Base-by-base conservation (phyloP, 192 early-diverging fungal species). In the Gaertneriomyces sp. region DNA sequence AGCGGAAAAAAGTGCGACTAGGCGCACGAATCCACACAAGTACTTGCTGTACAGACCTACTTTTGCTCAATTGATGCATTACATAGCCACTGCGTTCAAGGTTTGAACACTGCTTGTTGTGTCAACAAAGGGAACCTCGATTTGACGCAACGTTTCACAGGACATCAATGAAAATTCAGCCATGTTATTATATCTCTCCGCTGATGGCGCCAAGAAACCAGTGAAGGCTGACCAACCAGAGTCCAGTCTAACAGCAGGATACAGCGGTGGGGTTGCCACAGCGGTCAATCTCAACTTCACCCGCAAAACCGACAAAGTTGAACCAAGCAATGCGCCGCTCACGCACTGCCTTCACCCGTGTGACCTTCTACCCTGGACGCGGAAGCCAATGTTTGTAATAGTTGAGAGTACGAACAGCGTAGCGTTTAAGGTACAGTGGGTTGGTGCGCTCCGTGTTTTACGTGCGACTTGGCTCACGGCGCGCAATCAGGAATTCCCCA, bases 311-410 rank as follows among this genome's bases (percentile, higher is more conserved):
- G 89, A 92, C 25, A 89, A 87, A 44, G 55, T 65, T 61, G 70
- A 88, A 66, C 10, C 71, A 42, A 74, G 79, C 58, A 40, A 72
- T 19, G 47, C 69, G 68, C 76, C 79, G 46, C 70, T 91, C 25
- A 75, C 83, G 64, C 89, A 94, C 72, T 88, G 90, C 19, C 75
- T 97, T 16, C 91, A 95, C 63, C 95, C 96, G 4, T 81, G 82
- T 3, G 96, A 99, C 64, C 79, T 99, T 39, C 69, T 96, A 8
- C 96, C 96, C 0, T 97, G 94, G 60, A 95, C 94, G 45, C 81
- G 96, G 54, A 96, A 98, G 60, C 91, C 96, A 6, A 77, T 99
- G 64, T 98, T 97, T 64, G 70, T 98, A 17, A 84, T 99, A 57
- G 83, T 99, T 14, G 96, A 99, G 67, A 95, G 94, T 77, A 87